Evolutionary conservation across 2,329 filamentous ascomycete species (phyloP).

Genomic region (Ophioceras dolichostomum): DNA sequence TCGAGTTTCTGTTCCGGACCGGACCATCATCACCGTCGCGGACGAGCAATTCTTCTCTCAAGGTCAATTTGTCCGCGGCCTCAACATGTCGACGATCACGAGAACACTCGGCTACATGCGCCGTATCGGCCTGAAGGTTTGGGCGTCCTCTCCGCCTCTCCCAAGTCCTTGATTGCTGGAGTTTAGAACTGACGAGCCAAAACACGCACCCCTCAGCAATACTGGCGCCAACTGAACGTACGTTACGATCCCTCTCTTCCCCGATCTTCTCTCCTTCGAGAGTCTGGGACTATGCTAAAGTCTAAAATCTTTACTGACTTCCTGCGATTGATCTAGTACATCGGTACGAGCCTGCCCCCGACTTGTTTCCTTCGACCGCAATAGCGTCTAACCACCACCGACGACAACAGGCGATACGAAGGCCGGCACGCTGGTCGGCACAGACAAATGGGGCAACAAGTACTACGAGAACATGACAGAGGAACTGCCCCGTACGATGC

Average conservation of each 20-base stretch:
- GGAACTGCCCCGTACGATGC: constrained; percentile 68
- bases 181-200: too few relatives aligned
- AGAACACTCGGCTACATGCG: constrained; percentile 81
- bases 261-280: too few relatives aligned
- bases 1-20: neutral
- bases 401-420: constrained; percentile 75
- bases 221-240: constrained; percentile 87
- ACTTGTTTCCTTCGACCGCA: too few relatives aligned
- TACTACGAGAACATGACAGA: constrained; percentile 93
- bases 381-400: constrained; percentile 2
- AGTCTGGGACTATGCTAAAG: too few relatives aligned
- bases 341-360: too few relatives aligned
- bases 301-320: too few relatives aligned
- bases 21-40: neutral
- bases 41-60: too few relatives aligned
- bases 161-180: too few relatives aligned
- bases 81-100: constrained; percentile 76
- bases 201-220: too few relatives aligned
- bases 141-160: too few relatives aligned
- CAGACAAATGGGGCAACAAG: constrained; percentile 91
- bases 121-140: constrained; percentile 80
- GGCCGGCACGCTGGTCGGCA: constrained; percentile 72
- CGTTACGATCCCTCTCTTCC: constrained; percentile 24
- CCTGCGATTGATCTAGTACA: constrained; percentile 45
- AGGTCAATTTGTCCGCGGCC: constrained; percentile 20